Conservation (phyloP, 306 rosid genomes). For the Lathyrus sativus region DNA sequence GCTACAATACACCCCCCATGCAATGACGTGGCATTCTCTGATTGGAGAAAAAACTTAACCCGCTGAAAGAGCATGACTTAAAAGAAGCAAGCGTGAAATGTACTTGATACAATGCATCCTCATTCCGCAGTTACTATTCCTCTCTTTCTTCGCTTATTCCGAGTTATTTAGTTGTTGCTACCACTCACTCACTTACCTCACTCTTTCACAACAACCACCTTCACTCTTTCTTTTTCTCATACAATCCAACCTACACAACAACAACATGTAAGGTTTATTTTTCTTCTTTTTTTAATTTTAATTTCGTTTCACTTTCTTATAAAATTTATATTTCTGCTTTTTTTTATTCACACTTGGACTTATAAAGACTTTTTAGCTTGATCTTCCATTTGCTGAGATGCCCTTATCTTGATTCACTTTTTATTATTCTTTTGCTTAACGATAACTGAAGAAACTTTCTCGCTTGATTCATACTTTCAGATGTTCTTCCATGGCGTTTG, state of each 20-base stretch:
- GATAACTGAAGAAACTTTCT: slow-evolving; percentile 25
- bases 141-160: slow-evolving; percentile 2
- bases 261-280: neutral
- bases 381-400: slow-evolving; percentile 19
- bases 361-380: slow-evolving; percentile 24
- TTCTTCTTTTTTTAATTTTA: neutral
- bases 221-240: neutral
- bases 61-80: neutral
- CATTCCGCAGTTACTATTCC: neutral
- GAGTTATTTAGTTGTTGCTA: neutral
- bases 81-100: neutral
- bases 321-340: neutral
- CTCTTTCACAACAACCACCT: slow-evolving; percentile 2
- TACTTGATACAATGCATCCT: neutral
- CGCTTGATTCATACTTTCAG: slow-evolving; percentile 25
- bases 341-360: slow-evolving; percentile 22
- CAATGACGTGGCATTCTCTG: neutral
- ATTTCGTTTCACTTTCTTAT: slow-evolving; percentile 15
- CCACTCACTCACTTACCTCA: neutral
- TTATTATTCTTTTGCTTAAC: slow-evolving; percentile 35
- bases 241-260: neutral
- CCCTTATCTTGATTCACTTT: slow-evolving; percentile 22
- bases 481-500: slow-evolving; percentile 31
- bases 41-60: neutral
- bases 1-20: neutral